Evolutionary conservation across 1,284 basidiomycete species (phyloP), one percentile per base, ranked within the genome.

Genomic region (Agaricales sp.): DNA sequence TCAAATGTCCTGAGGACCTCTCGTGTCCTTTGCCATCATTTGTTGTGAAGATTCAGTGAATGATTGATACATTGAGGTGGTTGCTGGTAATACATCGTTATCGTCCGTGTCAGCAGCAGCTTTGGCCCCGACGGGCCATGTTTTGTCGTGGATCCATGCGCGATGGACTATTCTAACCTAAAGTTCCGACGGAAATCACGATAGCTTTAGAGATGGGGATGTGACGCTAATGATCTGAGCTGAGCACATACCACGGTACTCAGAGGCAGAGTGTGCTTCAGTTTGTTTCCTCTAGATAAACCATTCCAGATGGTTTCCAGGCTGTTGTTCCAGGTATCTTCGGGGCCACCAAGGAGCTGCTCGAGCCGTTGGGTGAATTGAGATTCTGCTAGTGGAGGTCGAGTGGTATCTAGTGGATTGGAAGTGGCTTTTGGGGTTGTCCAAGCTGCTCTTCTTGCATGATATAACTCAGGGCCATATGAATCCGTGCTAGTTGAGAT

Each of bases 111-210:
- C 76, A 1, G 75, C 78, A n/a, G n/a, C n/a, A 14, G 67, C 77
- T 8, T 69, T 61, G 22, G 73, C 68, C 18, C 74, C 79, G 47
- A 65, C 63, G 14, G 85, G 86, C 86, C 85, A 88, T 38, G 81
- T 86, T 38, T 77, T 70, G 52, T 88, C 85, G 48, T 76, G 75
- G 47, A 83, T 61, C 86, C 85, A 88, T 30, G 80, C 79, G 35
- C 80, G 74, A 59, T 83, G 75, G 43, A 87, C 61, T 51, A 88
- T 71, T 58, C 82, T 81, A 55, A 87, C 72, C 85, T 88, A 58
- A 50, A n/a, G 11, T 8, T 11, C n/a, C 8, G 30, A 35, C 30
- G 30, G 30, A 11, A 35, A 35, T n/a, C 8, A 11, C 30, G 30
- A 35, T 35, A n/a, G 30, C 30, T 11, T 35, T 8, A 21, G 49